Base-by-base conservation (phyloP, 208 protist species). In the Porcisia hertigi region DNA sequence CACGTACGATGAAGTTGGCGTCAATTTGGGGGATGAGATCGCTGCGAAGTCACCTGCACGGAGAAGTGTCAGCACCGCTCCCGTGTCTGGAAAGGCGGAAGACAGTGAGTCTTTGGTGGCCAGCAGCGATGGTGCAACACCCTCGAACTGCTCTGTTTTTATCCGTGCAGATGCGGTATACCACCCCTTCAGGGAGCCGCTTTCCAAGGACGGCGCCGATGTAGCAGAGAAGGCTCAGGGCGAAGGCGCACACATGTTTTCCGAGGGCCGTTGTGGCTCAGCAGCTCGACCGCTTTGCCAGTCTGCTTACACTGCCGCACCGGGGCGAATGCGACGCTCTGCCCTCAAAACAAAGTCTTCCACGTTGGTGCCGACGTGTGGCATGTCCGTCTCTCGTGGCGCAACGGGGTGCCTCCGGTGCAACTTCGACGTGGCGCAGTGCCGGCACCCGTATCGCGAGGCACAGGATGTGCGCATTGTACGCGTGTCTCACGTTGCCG, bases 391-490 rank as follows among this genome's bases (percentile, higher is more conserved):
- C 16, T 47, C 65, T 7, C 54, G 57, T 62, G 4, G 58, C 58
- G 20, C 57, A 58, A 23, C 34, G 1, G 54, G 47, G n/a, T 59
- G 66, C 41, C 20, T 9, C 52, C 69, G 59, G 45, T 78, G 65
- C 69, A 16, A 30, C 47, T 49, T 71, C 16, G 43, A 70, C 6
- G 78, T 43, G 9, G 23, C 55, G 49, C 67, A 73, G 52, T 77
- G 78, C 53, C 78, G 78, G 12, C 67, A 64, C 45, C 78, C 78
- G 30, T 78, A 82, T 49, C 78, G 78, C 18, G 78, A 82, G 59
- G 78, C 78, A 3, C 78, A 82, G 45, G 73, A 82, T 57, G 67
- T 75, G 47, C 78, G 78, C 39, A 77, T 82, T 60, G 59, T 75
- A 6, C 73, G 78, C 14, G 73, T 72, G 9, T 57, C 67, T 16